phyloP scores from a whole-genome alignment of 129 eudicot genomes.

The Escallonia rubra region DNA sequence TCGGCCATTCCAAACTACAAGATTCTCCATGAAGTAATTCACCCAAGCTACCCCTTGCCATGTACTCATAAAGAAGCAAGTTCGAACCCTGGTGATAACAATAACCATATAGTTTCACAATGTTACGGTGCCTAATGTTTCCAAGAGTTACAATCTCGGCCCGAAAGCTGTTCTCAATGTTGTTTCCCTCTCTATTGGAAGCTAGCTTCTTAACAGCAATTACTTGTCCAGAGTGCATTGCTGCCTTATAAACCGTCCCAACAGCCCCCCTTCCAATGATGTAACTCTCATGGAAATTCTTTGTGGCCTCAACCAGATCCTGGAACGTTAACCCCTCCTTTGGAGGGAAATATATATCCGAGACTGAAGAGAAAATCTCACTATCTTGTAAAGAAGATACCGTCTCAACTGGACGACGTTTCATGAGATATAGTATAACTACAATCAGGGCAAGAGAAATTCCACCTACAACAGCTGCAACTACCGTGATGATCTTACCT shows the following conservation, averaged over 20 bases:
- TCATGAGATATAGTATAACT: slow-evolving; percentile 62
- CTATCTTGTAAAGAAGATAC: slow-evolving; percentile 34
- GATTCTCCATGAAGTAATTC: slow-evolving; percentile 69
- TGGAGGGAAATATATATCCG: slow-evolving; percentile 86
- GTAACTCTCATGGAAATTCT: slow-evolving; percentile 67
- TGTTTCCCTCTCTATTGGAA: slow-evolving; percentile 86
- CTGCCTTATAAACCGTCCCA: slow-evolving; percentile 95
- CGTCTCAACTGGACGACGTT: slow-evolving; percentile 37
- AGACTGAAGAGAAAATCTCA: slow-evolving; percentile 37
- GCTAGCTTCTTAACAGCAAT: slow-evolving; percentile 89
- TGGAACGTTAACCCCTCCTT: slow-evolving; percentile 88
- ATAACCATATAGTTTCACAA: slow-evolving; percentile 84
- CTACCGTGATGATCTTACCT: slow-evolving; percentile 53
- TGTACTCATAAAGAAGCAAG: slow-evolving; percentile 79
- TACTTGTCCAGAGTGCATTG: slow-evolving; percentile 58
- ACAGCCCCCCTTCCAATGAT: slow-evolving; percentile 88
- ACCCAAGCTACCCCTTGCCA: slow-evolving; percentile 93
- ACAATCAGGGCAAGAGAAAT: slow-evolving; percentile 72
- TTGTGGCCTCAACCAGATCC: slow-evolving; percentile 76
- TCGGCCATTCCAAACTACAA: slow-evolving; percentile 70
- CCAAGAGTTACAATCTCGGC: slow-evolving; percentile 93
- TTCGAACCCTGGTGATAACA: slow-evolving; percentile 90
- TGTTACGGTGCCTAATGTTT: slow-evolving; percentile 93
- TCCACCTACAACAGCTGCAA: slow-evolving; percentile 64
- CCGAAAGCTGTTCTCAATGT: slow-evolving; percentile 73